Evolutionary conservation across 495 filamentous ascomycete species (phyloP), one percentile per base, ranked within the genome.

Genomic region (Aspergillus asperescens): DNA sequence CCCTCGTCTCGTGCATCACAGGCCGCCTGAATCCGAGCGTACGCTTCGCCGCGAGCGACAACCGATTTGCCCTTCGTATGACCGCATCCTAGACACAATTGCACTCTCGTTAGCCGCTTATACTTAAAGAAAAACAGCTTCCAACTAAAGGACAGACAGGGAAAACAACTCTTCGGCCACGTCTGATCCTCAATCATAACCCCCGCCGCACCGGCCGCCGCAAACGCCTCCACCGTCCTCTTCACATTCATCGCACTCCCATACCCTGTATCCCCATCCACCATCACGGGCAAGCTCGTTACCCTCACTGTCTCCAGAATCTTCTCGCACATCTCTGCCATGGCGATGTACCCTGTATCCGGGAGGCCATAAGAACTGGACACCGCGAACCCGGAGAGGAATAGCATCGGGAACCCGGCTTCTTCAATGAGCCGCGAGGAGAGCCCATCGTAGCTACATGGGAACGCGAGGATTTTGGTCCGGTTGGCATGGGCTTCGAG

Each of bases 1-100:
- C 69, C 71, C 48, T 72, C 66, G 37, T 73, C 62, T n/a, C 70
- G 66, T 6, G 72, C 66, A 45, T 74, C 71, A 19, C 52, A 56
- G 3, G 70, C 72, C 15, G 70, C 70, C 44, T 68, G 64, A 32
- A 74, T 68, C 5, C 72, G 58, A 3, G 68, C 70, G 34, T 58
- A 74, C 3, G 69, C 70, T 47, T 76, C 71, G 7, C 62, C 69
- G 1, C 69, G 61, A n/a, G 64, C 66, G 1, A 76, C 70, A 4
- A 75, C 68, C 4, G 58, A 59, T 48, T 74, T 76, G 0, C 70
- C 73, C 43, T 75, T 72, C 1, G 70, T 73, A 40, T 76, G 73
- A 1, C 71, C 70, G 35, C 70, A 76, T 20, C 71, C 69, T 72
- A 50, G 18, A 5, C 4, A 23, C 7, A 18, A n/a, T 5, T 1